Percentiles rank a stretch among this genome's conserved stretches.
phyloP scores from a whole-genome alignment of 164 flowering plant species.

The Amborella trichopoda region DNA sequence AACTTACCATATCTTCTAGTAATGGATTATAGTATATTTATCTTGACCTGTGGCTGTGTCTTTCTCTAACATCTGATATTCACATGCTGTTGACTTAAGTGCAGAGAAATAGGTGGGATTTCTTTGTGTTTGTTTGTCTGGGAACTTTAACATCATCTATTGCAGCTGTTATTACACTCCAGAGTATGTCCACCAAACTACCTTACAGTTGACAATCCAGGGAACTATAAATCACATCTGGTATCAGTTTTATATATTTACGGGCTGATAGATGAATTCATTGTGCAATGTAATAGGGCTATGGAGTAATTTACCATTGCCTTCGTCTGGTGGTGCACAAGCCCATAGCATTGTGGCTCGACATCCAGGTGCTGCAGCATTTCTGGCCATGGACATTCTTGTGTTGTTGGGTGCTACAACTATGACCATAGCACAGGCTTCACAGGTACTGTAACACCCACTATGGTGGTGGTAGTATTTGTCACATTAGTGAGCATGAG shows the following conservation, averaged over 20 bases:
- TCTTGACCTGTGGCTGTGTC: no score
- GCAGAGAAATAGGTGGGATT: constrained; percentile 95
- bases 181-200: constrained; percentile 68
- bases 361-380: constrained; percentile 55
- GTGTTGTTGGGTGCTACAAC: constrained; percentile 31
- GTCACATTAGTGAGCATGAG: no score
- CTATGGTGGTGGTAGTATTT: no score
- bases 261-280: no score
- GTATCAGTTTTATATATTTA: no score
- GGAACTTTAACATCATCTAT: constrained; percentile 47
- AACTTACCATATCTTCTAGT: no score
- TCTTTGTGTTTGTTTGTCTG: constrained; percentile 58
- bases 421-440: constrained; percentile 46
- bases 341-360: constrained; percentile 31
- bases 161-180: constrained; percentile 38
- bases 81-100: no score
- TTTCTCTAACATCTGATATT: no score
- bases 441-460: constrained; percentile 75
- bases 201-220: no score
- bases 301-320: constrained; percentile 32
- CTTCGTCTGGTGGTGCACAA: constrained; percentile 38
- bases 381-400: constrained; percentile 45
- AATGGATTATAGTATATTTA: no score
- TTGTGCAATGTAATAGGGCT: no score
- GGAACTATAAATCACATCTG: no score